These are phyloP conservation scores for Lantana camara DNA, from an alignment of 257 asterid genomes.

Conservation along the genomic window DNA sequence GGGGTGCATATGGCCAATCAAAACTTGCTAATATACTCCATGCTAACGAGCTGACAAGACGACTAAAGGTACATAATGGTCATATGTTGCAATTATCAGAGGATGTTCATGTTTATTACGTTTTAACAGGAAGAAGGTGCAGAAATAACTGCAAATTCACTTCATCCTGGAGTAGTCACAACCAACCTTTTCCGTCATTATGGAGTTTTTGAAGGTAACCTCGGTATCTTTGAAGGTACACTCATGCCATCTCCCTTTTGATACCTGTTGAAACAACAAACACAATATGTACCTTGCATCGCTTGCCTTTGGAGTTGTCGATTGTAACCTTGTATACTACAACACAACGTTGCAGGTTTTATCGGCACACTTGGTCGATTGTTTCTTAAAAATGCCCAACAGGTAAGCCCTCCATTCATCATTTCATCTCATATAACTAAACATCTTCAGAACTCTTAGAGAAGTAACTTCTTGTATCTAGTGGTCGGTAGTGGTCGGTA, in stretches of 20 bases:
- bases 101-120: background rate
- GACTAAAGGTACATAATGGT: constrained; percentile 54
- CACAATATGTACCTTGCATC: background rate
- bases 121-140: constrained; percentile 73
- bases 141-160: constrained; percentile 75
- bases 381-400: constrained; percentile 57
- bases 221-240: constrained; percentile 40
- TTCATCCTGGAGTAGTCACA: constrained; percentile 78
- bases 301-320: background rate
- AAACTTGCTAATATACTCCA: constrained; percentile 82
- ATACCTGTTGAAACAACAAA: background rate
- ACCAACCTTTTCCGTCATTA: constrained; percentile 72
- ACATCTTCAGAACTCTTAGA: background rate
- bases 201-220: constrained; percentile 58
- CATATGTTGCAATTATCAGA: background rate
- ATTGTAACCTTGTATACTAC: background rate
- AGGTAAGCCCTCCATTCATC: constrained; percentile 42
- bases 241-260: background rate
- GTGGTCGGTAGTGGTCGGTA: background rate
- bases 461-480: no score
- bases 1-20: constrained; percentile 79
- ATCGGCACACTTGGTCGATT: constrained; percentile 42
- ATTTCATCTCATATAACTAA: background rate
- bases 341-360: constrained; percentile 46
- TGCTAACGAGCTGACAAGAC: constrained; percentile 66